Evolutionary conservation across 2,329 filamentous ascomycete genomes (phyloP).

Genomic region (Calonectria honghensis): DNA sequence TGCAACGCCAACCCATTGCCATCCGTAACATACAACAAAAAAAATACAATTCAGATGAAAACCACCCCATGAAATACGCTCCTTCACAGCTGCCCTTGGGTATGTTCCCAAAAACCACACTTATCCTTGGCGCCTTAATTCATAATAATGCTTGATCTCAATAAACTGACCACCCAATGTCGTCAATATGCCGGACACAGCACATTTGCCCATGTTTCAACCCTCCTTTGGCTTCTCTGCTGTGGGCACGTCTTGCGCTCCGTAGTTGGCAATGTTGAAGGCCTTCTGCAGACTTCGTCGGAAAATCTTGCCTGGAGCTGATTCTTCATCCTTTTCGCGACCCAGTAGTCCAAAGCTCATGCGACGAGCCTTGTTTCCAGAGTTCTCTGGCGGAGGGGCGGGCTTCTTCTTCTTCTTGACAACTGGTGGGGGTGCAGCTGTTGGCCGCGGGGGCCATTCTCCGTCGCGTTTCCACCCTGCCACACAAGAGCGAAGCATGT

Average conservation of each 20-base stretch:
- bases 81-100: neutral
- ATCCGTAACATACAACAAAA: slow-evolving; percentile 33
- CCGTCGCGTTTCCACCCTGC: slow-evolving; percentile 94
- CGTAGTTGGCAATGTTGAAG: slow-evolving; percentile 61
- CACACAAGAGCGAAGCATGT: slow-evolving; percentile 88
- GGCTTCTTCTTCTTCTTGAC: slow-evolving; percentile 62
- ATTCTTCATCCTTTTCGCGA: slow-evolving; percentile 61
- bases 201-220: slow-evolving; percentile 1
- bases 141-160: slow-evolving; percentile 23
- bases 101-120: slow-evolving; percentile 10
- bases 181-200: slow-evolving; percentile 27
- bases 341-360: slow-evolving; percentile 70
- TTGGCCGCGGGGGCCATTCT: slow-evolving; percentile 85
- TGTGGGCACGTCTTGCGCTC: slow-evolving; percentile 43
- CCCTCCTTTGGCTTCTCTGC: slow-evolving; percentile 45
- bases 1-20: slow-evolving; percentile 44
- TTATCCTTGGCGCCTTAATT: slow-evolving; percentile 34
- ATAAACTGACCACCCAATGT: slow-evolving; percentile 17
- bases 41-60: slow-evolving; percentile 37
- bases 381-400: slow-evolving; percentile 42
- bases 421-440: slow-evolving; percentile 61
- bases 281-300: slow-evolving; percentile 68
- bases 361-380: slow-evolving; percentile 61
- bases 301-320: slow-evolving; percentile 62
- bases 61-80: slow-evolving; percentile 10